Evolutionary conservation across 345 rosid genomes (phyloP), one percentile per base, ranked within the genome.

Genomic region (Carallia brachiata): DNA sequence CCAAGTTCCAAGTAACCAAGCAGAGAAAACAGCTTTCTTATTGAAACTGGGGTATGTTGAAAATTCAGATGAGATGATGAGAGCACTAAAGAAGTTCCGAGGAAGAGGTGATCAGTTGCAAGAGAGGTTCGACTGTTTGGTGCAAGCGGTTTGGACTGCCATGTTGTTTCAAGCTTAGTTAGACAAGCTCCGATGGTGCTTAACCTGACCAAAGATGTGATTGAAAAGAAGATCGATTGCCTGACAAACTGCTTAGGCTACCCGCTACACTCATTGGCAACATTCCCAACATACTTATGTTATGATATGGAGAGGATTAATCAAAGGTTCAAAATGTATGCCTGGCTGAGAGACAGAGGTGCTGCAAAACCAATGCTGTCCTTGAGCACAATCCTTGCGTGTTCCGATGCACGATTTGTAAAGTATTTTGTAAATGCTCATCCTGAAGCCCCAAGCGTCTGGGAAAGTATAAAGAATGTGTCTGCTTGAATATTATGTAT

Each of bases 21-120:
- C 77, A 19, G 92, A 85, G 82, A 90, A 89, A 78, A 82, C 70
- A 30, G 73, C 77, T 16, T 93, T 93, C 82, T 81, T 93, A 75
- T 31, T 83, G 71, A 84, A 88, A 55, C 53, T 93, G 62, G 98
- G 96, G 7, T 88, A 83, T 53, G 70, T 82, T 52, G 98, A 93
- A 67, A 90, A 88, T 84, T 87, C 97, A 0, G 98, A 91, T 53
- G 97, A 91, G 82, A 87, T 91, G 90, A 70, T 75, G 52, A 85
- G 74, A 68, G 92, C 96, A 63, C 70, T 81, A 70, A 89, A 79
- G 73, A 78, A 77, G 84, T 93, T 90, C 67, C 81, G 93, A 75
- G 96, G 96, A 50, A 84, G 93, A 78, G 96, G 92, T 30, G 92
- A 90, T 81, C 92, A 85, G 65, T 72, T 93, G 57, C 97, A 89